Evolutionary conservation across 2,329 filamentous ascomycete species (phyloP), one percentile per base, ranked within the genome.

Genomic region (Triangularia verruculosa): DNA sequence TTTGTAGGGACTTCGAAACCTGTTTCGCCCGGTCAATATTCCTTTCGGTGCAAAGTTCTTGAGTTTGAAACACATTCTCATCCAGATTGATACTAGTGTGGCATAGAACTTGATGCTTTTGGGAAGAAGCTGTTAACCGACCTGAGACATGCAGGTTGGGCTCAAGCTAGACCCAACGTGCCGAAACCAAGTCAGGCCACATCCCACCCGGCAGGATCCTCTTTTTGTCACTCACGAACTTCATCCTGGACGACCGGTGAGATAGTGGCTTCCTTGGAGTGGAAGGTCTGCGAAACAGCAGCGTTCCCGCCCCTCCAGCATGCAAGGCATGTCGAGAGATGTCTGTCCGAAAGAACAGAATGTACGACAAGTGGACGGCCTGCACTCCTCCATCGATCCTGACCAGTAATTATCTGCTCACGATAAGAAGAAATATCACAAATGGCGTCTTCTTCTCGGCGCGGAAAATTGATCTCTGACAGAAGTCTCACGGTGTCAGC

Each of bases 81-180:
- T 25, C 34, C 56, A 28, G 56, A 58, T 58, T 43, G 56, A 58
- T 28, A 47, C 32, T 25, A 58, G 56, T 47, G 56, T 11, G 20
- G 15, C 20, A 47, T 15, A n/a, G 25, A 58, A 17, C 11, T 22
- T n/a, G 56, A 24, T 52, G 34, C 32, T 58, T 58, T 43, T 20
- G 56, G 56, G 24, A n/a, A 25, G 22, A 34, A 57, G 28, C 20
- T 32, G 30, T 47, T 58, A 58, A 22, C 32, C 56, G 56, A 58
- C 56, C 56, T 58, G 56, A 58, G 56, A 58, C 56, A 58, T 58
- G 57, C 57, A 59, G 34, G 24, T 59, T 51, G 11, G 22, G 39
- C 57, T 51, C 43, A 22, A 52, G 34, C 34, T 43, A 27, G 22
- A 47, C 27, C 34, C 22, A 58, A 25, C 24, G 22, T 58, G 34